Conservation (phyloP, 1,284 basidiomycete genomes). For the Melanopsichium pennsylvanicum region DNA sequence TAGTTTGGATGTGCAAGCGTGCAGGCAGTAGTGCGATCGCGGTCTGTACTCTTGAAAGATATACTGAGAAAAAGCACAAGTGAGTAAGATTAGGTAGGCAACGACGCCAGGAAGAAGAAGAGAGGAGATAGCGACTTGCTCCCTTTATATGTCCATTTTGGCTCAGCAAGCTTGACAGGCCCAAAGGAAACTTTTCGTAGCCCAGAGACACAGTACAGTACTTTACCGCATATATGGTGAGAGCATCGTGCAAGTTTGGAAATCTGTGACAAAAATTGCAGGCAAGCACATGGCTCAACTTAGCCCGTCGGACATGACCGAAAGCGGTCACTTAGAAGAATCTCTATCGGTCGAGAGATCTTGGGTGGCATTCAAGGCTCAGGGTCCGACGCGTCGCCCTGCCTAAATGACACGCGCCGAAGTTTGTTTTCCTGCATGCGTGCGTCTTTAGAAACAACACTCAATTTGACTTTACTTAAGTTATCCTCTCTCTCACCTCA, state of each 20-base stretch:
- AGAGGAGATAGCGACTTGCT: background rate
- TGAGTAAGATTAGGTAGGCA: slow-evolving; percentile 12
- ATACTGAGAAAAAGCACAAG: slow-evolving; percentile 6
- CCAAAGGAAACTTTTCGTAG: too few relatives aligned
- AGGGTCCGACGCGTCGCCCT: background rate
- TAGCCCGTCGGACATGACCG: slow-evolving; percentile 32
- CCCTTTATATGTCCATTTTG: slow-evolving; percentile 1
- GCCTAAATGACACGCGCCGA: background rate
- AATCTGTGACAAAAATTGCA: too few relatives aligned
- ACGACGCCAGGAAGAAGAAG: slow-evolving; percentile 2
- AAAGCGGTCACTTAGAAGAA: background rate
- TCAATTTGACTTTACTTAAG: slow-evolving; percentile 2
- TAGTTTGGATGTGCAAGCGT: too few relatives aligned
- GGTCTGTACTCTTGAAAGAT: background rate
- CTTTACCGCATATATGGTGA: too few relatives aligned
- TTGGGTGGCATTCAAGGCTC: background rate
- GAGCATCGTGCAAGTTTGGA: too few relatives aligned
- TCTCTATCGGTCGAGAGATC: background rate
- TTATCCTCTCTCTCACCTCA: too few relatives aligned
- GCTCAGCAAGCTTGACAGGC: too few relatives aligned
- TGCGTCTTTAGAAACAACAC: too few relatives aligned
- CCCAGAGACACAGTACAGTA: too few relatives aligned
- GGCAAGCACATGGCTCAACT: too few relatives aligned
- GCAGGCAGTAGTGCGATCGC: too few relatives aligned
- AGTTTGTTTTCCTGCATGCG: background rate